These are phyloP conservation scores for Phytomonas sp. DNA, from an alignment of 208 protist genomes.

Conservation along the genomic window DNA sequence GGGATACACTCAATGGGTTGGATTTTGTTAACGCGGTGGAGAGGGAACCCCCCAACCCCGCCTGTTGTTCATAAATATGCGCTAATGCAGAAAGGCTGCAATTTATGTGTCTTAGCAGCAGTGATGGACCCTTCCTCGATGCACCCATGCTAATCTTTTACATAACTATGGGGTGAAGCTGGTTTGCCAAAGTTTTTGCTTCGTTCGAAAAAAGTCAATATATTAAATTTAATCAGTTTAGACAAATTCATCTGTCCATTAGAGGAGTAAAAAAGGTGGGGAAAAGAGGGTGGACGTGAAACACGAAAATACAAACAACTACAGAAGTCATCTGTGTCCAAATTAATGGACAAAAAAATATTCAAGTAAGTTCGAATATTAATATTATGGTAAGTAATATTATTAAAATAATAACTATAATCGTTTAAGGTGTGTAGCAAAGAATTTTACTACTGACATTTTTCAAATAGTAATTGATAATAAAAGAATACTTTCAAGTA, in stretches of 20 bases:
- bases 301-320: background rate
- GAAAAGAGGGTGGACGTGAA: background rate
- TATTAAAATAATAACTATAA: background rate
- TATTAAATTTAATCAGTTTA: constrained; percentile 8
- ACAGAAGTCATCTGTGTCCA: background rate
- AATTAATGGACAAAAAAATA: background rate
- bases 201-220: constrained; percentile 10
- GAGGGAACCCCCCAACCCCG: background rate
- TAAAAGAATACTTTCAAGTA: background rate
- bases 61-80: constrained; percentile 25
- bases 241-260: background rate
- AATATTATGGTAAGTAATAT: too few relatives aligned
- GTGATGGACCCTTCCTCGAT: constrained; percentile 13
- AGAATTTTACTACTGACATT: background rate
- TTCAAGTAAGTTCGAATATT: too few relatives aligned
- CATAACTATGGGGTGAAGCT: constrained; percentile 3
- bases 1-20: background rate
- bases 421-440: background rate
- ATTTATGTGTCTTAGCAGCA: constrained; percentile 60
- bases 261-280: background rate
- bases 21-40: background rate
- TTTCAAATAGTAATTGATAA: background rate
- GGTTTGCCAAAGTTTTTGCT: constrained; percentile 11
- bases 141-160: background rate
- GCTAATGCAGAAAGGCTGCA: constrained; percentile 35